Evolutionary conservation across 768 basidiomycete genomes (phyloP), one percentile per base, ranked within the genome.

Genomic region (Hygrocybe punicea): DNA sequence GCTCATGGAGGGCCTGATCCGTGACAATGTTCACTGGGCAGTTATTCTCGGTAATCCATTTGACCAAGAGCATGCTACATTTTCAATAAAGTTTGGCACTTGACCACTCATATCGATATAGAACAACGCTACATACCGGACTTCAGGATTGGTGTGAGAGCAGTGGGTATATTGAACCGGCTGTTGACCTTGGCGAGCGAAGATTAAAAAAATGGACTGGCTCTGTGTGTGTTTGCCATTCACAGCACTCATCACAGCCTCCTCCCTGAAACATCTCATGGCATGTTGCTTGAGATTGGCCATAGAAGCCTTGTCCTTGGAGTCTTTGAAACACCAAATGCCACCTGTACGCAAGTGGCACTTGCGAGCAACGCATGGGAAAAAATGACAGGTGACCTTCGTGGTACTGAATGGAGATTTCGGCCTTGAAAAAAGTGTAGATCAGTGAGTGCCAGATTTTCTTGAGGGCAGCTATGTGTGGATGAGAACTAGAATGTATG

Each of bases 11-110:
- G 0, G 65, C 69, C 0, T 56, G 46, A 47, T 78, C 73, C 2
- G 63, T 49, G 0, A 76, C 65, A 24, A 75, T 73, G 0, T 44
- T 60, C 48, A 72, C 71, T 1, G 74, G 75, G 0, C 66, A 60
- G 23, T 67, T 29, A 42, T 19, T 42, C 39, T 42, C 19, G 11
- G 39, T 42, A 19, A 42, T 42, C 39, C 39, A 42, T 42, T 21
- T 58, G 19, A 54, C 47, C 17, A 33, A 44, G 44, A 70, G 60
- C 0, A 64, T 69, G 33, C 69, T 73, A 39, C 37, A 58, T 14
- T 48, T 52, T 11, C 13, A 24, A 24, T 58, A 25, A 55, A 17
- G 29, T 44, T 53, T 17, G 10, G 55, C 17, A 51, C 17, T 35
- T 25, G 35, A 17, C 19, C 35, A 34, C n/a, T 33, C 29, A 29